These are phyloP conservation scores for Fereydounia khargensis DNA, from an alignment of 1,284 basidiomycete genomes.

Conservation along the genomic window DNA sequence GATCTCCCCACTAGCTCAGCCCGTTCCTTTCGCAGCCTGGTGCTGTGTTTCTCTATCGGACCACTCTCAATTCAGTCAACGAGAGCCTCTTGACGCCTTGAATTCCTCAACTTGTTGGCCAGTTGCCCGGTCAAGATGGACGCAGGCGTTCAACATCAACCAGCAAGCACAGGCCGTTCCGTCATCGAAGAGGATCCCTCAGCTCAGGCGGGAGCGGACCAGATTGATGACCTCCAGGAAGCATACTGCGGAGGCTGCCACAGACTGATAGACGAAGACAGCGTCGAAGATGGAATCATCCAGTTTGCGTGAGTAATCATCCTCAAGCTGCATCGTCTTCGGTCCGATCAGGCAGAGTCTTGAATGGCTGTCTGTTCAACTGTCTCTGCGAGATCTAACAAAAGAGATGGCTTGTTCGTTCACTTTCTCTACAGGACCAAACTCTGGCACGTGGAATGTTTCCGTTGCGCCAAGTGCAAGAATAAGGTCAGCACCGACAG, in stretches of 20 bases:
- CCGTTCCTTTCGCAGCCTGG: too few relatives aligned
- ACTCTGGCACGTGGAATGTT: constrained; percentile 51
- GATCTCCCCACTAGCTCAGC: too few relatives aligned
- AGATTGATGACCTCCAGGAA: constrained; percentile 35
- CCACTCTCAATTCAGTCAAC: too few relatives aligned
- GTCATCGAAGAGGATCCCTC: too few relatives aligned
- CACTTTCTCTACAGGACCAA: constrained; percentile 9
- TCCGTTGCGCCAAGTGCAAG: constrained; percentile 58
- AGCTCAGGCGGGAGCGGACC: too few relatives aligned
- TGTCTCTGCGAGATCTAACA: not conserved
- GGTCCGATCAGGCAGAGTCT: not conserved
- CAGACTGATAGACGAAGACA: constrained; percentile 41
- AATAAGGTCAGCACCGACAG: constrained; percentile 68
- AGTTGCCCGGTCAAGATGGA: too few relatives aligned
- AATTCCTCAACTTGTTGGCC: too few relatives aligned
- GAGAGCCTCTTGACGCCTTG: too few relatives aligned
- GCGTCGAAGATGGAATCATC: constrained; percentile 45
- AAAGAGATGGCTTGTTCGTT: not conserved
- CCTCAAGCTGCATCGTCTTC: not conserved
- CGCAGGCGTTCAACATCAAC: too few relatives aligned
- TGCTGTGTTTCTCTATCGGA: too few relatives aligned
- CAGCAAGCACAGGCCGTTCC: too few relatives aligned
- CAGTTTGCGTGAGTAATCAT: constrained; percentile 32
- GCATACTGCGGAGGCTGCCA: constrained; percentile 48
- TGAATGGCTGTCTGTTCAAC: not conserved